Evolutionary conservation across 202 grass and related monocot species (phyloP).

Genomic region (Schoenoplectus tabernaemontani): DNA sequence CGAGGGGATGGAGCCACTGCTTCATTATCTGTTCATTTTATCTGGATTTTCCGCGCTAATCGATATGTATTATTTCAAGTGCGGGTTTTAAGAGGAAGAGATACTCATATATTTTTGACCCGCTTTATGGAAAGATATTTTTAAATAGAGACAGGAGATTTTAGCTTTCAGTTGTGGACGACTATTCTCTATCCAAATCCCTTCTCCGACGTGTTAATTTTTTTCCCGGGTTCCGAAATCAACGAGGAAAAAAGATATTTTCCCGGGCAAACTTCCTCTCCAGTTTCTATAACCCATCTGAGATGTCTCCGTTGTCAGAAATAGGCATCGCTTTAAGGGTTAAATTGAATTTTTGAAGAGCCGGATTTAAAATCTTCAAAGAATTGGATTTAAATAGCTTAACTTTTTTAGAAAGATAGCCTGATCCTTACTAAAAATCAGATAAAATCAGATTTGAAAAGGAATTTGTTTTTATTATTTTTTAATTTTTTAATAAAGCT

Average conservation of each 20-base stretch:
- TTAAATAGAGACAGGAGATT: not conserved
- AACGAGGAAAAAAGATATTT: not conserved
- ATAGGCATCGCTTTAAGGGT: too few relatives aligned
- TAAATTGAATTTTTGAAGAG: too few relatives aligned
- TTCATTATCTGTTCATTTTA: not conserved
- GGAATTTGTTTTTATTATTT: too few relatives aligned
- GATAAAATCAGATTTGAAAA: not conserved
- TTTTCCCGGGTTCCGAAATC: not conserved
- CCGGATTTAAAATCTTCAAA: too few relatives aligned
- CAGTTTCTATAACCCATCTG: not conserved
- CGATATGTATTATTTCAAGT: not conserved
- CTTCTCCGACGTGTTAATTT: not conserved
- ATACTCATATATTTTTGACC: too few relatives aligned
- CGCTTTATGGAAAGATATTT: not conserved
- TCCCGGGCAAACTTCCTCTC: constrained; percentile 2
- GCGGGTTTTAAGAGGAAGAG: too few relatives aligned
- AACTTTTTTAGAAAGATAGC: too few relatives aligned
- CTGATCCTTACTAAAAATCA: too few relatives aligned
- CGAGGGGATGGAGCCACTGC: constrained; percentile 13
- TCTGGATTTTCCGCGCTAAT: not conserved
- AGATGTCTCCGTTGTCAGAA: too few relatives aligned
- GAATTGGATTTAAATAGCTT: too few relatives aligned
- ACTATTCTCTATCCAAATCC: too few relatives aligned
- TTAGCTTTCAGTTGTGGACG: not conserved
- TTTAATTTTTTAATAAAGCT: too few relatives aligned